Evolutionary conservation across 306 rosid species (phyloP), one percentile per base, ranked within the genome.

Genomic region (Acacia confusa): DNA sequence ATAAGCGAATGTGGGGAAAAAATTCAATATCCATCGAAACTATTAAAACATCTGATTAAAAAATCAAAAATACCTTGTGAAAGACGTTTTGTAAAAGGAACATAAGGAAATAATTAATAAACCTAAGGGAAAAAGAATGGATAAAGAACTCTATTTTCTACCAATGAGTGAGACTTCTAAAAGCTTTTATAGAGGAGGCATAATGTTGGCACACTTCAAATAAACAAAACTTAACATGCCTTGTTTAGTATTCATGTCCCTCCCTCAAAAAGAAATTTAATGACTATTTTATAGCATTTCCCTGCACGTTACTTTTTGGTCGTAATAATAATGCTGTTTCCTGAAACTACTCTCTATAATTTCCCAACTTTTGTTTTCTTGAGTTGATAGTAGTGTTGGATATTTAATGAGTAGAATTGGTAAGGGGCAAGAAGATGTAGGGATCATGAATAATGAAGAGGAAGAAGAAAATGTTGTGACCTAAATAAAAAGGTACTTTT

Each of bases 181-280:
- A 74, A 36, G 64, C 41, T 75, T 25, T 75, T 25, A 34, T 50
- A 20, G 78, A 86, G 41, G 80, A 64, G 87, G 55, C 78, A 61
- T 47, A 47, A 43, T 79, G 75, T 78, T 83, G 73, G 81, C 79
- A 78, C 77, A 87, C 76, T 48, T 79, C 53, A 43, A 44, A 55
- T 81, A 70, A 82, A 27, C 41, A 82, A 85, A 87, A 87, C 82
- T 70, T 77, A 69, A 76, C 82, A 79, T 57, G 70, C 83, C 74
- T 75, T 84, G 76, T 82, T 75, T 55, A 44, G 32, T 43, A 53
- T 22, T 41, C 17, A 27, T 36, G 25, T 58, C 69, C 45, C 16
- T 22, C n/a, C 55, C 7, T 70, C n/a, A 43, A 76, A 79, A 71
- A 75, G 79, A 84, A 77, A 60, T 70, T 72, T 82, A 60, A 36